These are phyloP conservation scores for Sugiyamaella paludigena DNA, from an alignment of 1,139 yeast genomes.

Conservation along the genomic window DNA sequence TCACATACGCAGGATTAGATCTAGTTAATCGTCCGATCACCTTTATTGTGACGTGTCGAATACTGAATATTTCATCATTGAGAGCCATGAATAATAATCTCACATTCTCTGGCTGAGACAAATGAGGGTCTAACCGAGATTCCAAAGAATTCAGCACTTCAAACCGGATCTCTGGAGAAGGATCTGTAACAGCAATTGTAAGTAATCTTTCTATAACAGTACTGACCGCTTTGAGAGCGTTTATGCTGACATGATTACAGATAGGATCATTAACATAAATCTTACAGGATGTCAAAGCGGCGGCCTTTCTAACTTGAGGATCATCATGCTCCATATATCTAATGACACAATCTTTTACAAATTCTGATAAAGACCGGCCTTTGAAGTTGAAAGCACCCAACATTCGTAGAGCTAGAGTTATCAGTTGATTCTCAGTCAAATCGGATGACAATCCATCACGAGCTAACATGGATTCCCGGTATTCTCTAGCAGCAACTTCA, in stretches of 20 bases:
- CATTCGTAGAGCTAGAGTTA: conserved; percentile 69
- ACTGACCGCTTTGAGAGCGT: conserved; percentile 80
- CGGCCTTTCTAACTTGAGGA: conserved; percentile 76
- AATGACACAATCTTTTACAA: conserved; percentile 79
- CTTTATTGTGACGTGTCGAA: conserved; percentile 74
- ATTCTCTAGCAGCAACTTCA: conserved; percentile 66
- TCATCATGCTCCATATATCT: conserved; percentile 78
- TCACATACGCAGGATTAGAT: conserved; percentile 92
- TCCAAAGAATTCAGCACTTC: conserved; percentile 75
- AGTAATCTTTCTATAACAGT: conserved; percentile 79
- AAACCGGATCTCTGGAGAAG: conserved; percentile 75
- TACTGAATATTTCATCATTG: conserved; percentile 85
- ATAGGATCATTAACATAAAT: conserved; percentile 81
- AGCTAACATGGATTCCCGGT: conserved; percentile 68
- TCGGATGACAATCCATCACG: conserved; percentile 51
- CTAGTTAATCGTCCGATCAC: conserved; percentile 80
- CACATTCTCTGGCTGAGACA: conserved; percentile 91
- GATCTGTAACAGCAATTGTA: conserved; percentile 87
- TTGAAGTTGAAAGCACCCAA: conserved; percentile 72
- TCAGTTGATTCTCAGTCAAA: conserved; percentile 48
- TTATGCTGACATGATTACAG: conserved; percentile 78
- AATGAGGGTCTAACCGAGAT: conserved; percentile 74
- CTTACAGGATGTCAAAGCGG: conserved; percentile 79
- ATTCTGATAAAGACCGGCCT: conserved; percentile 75
- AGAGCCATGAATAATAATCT: conserved; percentile 80